phyloP scores from a whole-genome alignment of 2,329 filamentous ascomycete genomes.

The Pyrenophora graminea region DNA sequence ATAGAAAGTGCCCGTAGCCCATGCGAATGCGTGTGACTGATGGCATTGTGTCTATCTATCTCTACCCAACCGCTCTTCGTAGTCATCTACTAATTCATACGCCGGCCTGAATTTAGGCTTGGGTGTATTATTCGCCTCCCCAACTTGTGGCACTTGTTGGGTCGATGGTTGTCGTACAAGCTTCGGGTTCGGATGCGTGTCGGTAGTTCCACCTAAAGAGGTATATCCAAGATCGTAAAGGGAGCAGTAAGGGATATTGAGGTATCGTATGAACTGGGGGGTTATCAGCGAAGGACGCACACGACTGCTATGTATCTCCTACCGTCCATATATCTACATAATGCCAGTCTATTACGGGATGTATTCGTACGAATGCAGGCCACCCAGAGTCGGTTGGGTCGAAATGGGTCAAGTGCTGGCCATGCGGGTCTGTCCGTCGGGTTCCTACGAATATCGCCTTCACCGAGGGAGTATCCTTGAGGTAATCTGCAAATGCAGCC shows the following conservation, averaged over 20 bases:
- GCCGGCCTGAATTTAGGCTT: constrained; percentile 44
- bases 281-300: background rate
- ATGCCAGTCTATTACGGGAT: constrained; percentile 97
- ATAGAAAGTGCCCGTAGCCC: background rate
- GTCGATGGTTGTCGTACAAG: constrained; percentile 37
- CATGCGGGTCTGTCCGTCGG: constrained; percentile 88
- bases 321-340: constrained; percentile 94
- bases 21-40: background rate
- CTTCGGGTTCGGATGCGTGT: constrained; percentile 87
- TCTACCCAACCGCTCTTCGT: constrained; percentile 47
- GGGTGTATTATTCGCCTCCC: constrained; percentile 17
- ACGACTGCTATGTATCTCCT: constrained; percentile 45
- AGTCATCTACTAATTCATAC: constrained; percentile 48
- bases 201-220: constrained; percentile 83
- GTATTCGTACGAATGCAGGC: constrained; percentile 89
- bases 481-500: constrained; percentile 76
- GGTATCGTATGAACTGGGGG: constrained; percentile 72
- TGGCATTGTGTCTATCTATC: constrained; percentile 32
- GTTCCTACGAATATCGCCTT: constrained; percentile 87
- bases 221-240: constrained; percentile 92
- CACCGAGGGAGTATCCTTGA: constrained; percentile 66
- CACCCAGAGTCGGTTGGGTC: constrained; percentile 86
- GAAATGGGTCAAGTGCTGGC: constrained; percentile 76
- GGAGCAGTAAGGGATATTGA: constrained; percentile 80
- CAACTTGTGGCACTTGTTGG: constrained; percentile 19